These are phyloP conservation scores for Grifola frondosa DNA, from an alignment of 1,284 basidiomycete species.

Conservation along the genomic window DNA sequence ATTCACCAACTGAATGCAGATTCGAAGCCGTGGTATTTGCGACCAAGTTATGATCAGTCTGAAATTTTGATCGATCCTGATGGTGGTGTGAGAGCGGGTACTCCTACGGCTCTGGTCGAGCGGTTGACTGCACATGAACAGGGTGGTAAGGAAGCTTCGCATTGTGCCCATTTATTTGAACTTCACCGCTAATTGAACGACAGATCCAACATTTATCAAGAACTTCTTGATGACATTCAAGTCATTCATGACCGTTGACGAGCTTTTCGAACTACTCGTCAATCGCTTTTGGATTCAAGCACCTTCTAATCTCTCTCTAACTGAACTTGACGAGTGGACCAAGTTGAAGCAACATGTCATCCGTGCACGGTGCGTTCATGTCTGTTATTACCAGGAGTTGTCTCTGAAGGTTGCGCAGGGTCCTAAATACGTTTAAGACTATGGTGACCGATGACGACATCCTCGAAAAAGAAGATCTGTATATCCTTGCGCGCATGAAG, in stretches of 20 bases:
- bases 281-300: slow-evolving; percentile 81
- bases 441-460: slow-evolving; percentile 82
- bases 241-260: slow-evolving; percentile 87
- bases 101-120: slow-evolving; percentile 83
- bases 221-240: slow-evolving; percentile 98
- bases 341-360: slow-evolving; percentile 89
- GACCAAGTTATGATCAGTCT: slow-evolving; percentile 73
- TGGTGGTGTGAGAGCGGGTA: slow-evolving; percentile 84
- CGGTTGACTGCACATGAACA: slow-evolving; percentile 89
- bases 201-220: slow-evolving; percentile 84
- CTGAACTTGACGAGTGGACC: slow-evolving; percentile 81
- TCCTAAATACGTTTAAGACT: slow-evolving; percentile 80
- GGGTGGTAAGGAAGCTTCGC: slow-evolving; percentile 52
- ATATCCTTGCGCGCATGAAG: slow-evolving; percentile 77
- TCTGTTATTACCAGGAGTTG: neutral
- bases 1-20: slow-evolving; percentile 52
- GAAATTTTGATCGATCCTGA: slow-evolving; percentile 88
- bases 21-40: slow-evolving; percentile 83
- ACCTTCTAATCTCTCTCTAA: slow-evolving; percentile 65
- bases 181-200: neutral
- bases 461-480: slow-evolving; percentile 78
- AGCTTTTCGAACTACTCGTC: slow-evolving; percentile 85
- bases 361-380: slow-evolving; percentile 69
- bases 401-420: slow-evolving; percentile 42
- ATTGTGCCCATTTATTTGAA: too few relatives aligned